Evolutionary conservation across 2,329 filamentous ascomycete genomes (phyloP), one percentile per base, ranked within the genome.

Genomic region (Ambrosiella cleistominuta): DNA sequence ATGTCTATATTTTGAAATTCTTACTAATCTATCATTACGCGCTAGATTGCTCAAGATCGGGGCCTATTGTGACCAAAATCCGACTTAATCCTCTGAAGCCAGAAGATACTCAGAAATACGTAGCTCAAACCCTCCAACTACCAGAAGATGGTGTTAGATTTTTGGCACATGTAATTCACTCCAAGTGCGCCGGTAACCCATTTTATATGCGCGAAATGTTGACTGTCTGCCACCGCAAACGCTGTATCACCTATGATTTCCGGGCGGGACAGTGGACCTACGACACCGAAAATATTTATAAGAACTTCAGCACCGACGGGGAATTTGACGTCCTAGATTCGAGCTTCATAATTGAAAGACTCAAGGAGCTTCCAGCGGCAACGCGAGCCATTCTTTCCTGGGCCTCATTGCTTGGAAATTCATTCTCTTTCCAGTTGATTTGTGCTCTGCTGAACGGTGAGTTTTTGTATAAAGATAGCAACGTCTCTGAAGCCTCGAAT

Each of bases 151-250:
- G 88, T 52, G 79, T 93, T 1, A 72, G 86, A 1, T 83, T 89
- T 0, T 74, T 97, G 15, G 86, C 87, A 1, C 80, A 89, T 6
- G 86, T 95, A 8, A 81, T 96, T 5, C 86, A 94, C 67, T 89
- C 91, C 65, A 94, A 93, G 70, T 91, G 87, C 7, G 80, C 80
- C 35, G 90, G 90, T 1, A 95, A 95, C 62, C 85, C 89, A 0
- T 96, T 95, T 65, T 94, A 93, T 65, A 86, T 95, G 68, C 79
- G 88, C 58, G 88, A 95, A 70, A 94, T 96, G 78, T 77, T 96
- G 3, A 87, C 87, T 65, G 84, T 85, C 2, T 94, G 88, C 67
- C 83, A 95, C 67, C 81, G 87, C 45, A 93, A 88, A 66, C 84
- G 84, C 63, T 95, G 87, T 67, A 85, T 96, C 54, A 95, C 83